A percentile compares a stretch with the other conserved stretches of the same genome.
These are phyloP conservation scores for Bipolaris sorokiniana DNA, from an alignment of 2,329 filamentous ascomycete genomes.

Conservation along the genomic window DNA sequence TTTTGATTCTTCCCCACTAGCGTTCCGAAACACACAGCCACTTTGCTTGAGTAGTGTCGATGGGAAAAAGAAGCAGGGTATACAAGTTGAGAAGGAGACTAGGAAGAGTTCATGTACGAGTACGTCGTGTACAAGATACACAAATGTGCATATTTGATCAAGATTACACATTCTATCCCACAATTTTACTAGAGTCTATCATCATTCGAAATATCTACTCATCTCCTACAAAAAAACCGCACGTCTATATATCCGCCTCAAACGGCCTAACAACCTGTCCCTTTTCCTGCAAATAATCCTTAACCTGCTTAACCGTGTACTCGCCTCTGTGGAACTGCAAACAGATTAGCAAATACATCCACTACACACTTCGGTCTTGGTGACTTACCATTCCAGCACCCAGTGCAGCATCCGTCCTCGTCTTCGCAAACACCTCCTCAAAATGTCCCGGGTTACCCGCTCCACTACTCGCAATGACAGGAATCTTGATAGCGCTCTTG, in stretches of 20 bases:
- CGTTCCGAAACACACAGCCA: too few species aligned
- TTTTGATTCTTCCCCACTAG: not conserved
- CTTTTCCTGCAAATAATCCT: conserved; percentile 74
- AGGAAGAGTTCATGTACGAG: not conserved
- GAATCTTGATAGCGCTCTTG: conserved; percentile 84
- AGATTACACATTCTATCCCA: not conserved
- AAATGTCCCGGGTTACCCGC: conserved; percentile 90
- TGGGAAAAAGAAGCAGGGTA: not conserved
- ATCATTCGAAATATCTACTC: not conserved
- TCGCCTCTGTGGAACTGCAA: conserved; percentile 87
- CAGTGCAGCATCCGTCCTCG: conserved; percentile 86
- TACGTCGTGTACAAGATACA: not conserved
- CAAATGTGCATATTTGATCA: not conserved
- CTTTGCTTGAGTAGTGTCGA: not conserved
- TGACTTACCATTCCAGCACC: conserved; percentile 83
- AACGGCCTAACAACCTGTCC: conserved; percentile 81
- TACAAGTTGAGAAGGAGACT: not conserved
- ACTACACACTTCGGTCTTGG: not conserved
- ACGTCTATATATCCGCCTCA: conserved; percentile 56
- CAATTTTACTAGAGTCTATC: not conserved
- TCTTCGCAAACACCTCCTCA: conserved; percentile 84
- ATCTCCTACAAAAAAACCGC: not conserved
- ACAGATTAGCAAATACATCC: conserved; percentile 11
- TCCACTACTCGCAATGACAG: conserved; percentile 93
- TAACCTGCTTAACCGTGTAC: conserved; percentile 93